These are phyloP conservation scores for Phallus indusiatus DNA, from an alignment of 768 basidiomycete genomes.

Conservation along the genomic window DNA sequence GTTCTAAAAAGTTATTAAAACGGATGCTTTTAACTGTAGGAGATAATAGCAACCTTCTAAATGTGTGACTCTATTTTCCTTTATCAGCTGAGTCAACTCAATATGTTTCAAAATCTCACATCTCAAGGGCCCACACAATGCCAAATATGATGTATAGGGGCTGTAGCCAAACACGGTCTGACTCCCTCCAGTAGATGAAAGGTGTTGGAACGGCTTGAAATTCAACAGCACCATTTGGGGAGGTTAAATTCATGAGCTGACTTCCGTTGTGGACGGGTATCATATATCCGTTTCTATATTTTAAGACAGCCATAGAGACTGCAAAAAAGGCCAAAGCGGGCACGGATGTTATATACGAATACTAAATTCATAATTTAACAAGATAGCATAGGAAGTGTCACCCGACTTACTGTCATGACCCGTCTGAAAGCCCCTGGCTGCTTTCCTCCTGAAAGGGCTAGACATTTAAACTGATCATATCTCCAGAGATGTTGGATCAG, in stretches of 20 bases:
- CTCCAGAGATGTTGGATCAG: constrained; percentile 69
- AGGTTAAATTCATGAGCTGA: neutral
- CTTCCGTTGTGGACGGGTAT: constrained; percentile 17
- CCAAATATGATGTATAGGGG: constrained; percentile 66
- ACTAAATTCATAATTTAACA: constrained; percentile 29
- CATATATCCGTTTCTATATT: constrained; percentile 57
- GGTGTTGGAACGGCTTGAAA: constrained; percentile 49
- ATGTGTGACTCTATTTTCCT: constrained; percentile 52
- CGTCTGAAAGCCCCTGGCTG: constrained; percentile 82
- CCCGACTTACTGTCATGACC: constrained; percentile 66
- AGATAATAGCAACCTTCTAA: constrained; percentile 48
- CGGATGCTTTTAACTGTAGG: neutral
- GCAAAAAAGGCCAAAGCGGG: constrained; percentile 58
- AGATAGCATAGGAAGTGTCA: constrained; percentile 10
- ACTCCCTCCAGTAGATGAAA: constrained; percentile 36
- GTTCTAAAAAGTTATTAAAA: constrained; percentile 34
- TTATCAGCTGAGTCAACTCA: neutral
- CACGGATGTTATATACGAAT: constrained; percentile 69
- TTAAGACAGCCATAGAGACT: constrained; percentile 50
- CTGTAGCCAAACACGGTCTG: constrained; percentile 45
- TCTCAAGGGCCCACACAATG: constrained; percentile 65
- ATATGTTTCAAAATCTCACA: constrained; percentile 36
- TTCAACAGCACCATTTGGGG: neutral
- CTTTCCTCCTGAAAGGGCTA: constrained; percentile 64
- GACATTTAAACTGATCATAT: constrained; percentile 68